phyloP scores from a whole-genome alignment of 139 green algal genomes.

The Micractinium sp. region DNA sequence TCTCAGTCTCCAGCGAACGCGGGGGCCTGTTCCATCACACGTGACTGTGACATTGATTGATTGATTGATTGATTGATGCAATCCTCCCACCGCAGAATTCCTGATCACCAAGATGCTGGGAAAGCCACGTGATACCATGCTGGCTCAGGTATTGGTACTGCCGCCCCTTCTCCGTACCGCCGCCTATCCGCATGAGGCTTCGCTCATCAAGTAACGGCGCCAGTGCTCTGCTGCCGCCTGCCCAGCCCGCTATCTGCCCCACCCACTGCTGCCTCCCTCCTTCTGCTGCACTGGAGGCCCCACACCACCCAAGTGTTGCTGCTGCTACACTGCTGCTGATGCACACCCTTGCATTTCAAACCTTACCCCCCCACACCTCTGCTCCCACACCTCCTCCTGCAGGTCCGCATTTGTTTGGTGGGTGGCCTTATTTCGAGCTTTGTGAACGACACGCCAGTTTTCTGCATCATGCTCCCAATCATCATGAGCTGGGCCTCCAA shows the following conservation, averaged over 20 bases:
- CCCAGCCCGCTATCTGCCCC: not conserved
- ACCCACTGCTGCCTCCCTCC: not conserved
- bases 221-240: not conserved
- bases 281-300: no score
- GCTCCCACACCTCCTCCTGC: not conserved
- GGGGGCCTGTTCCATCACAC: no score
- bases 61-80: no score
- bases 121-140: constrained; percentile 34
- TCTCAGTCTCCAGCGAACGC: no score
- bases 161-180: not conserved
- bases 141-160: constrained; percentile 17
- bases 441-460: constrained; percentile 70
- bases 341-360: no score
- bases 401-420: constrained; percentile 54
- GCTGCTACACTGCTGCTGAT: not conserved
- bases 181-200: no score
- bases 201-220: no score
- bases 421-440: constrained; percentile 56
- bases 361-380: no score
- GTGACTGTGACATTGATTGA: no score
- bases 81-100: constrained; percentile 26
- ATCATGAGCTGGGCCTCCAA: constrained; percentile 48
- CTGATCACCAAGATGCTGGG: constrained; percentile 50
- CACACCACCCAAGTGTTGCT: no score
- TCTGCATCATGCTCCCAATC: constrained; percentile 42